Conservation (phyloP, 2,329 filamentous ascomycete genomes). For the Claviceps humidiphila region DNA sequence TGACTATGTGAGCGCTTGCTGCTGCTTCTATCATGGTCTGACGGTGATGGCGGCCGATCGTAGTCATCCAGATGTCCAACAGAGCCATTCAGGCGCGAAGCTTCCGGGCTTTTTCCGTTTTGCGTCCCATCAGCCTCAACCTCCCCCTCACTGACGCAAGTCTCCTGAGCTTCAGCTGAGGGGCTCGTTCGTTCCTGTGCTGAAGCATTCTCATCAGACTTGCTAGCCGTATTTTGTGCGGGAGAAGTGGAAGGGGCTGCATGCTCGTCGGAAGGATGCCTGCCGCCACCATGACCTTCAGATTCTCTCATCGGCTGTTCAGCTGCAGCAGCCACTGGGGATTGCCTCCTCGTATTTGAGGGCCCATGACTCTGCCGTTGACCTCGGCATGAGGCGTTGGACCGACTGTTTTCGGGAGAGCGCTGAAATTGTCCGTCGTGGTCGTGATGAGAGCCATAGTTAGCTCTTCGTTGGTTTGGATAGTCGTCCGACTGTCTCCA, state of each 20-base stretch:
- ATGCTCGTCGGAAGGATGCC: neutral
- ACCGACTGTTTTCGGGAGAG: slow-evolving; percentile 2
- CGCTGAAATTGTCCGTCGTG: neutral
- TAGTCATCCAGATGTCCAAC: neutral
- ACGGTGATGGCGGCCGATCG: neutral
- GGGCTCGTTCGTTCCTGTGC: neutral
- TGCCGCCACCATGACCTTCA: neutral
- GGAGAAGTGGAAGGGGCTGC: neutral
- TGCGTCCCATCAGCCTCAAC: neutral
- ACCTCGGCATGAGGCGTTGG: neutral
- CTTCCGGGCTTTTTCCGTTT: neutral
- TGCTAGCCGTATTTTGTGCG: neutral
- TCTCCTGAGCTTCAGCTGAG: neutral
- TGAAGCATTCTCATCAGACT: neutral
- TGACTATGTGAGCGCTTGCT: neutral
- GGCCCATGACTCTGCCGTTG: slow-evolving; percentile 2
- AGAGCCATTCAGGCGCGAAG: neutral
- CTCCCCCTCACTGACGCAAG: no score
- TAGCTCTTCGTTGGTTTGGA: neutral
- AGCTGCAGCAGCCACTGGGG: neutral
- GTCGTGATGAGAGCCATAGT: neutral
- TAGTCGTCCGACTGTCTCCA: slow-evolving; percentile 9
- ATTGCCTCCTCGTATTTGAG: slow-evolving; percentile 1
- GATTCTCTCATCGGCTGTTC: neutral
- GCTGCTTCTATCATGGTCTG: neutral